Conservation (phyloP, 495 filamentous ascomycete genomes). For the Daldinia bambusicola region DNA sequence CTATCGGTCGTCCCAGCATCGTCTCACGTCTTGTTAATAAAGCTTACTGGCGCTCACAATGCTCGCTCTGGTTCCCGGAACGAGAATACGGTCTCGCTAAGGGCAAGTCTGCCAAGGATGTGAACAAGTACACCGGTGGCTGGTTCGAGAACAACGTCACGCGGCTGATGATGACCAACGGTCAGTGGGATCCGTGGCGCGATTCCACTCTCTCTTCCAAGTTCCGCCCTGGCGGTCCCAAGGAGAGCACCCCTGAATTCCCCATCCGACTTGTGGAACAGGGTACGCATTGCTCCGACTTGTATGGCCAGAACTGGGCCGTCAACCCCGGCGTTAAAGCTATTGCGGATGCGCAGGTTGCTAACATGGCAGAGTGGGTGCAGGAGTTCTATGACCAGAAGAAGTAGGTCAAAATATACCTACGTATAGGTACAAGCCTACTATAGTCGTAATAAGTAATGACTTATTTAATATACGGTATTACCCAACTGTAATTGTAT, state of each 20-base stretch:
- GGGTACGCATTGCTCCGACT: constrained; percentile 57
- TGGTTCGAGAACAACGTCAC: constrained; percentile 67
- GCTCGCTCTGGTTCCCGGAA: constrained; percentile 67
- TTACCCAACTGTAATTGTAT: background rate
- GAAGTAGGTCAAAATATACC: constrained; percentile 27
- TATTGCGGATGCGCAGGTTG: constrained; percentile 49
- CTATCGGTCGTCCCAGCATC: constrained; percentile 52
- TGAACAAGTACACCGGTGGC: constrained; percentile 70
- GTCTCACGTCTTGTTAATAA: constrained; percentile 67
- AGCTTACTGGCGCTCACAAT: constrained; percentile 69
- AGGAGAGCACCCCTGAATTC: constrained; percentile 47
- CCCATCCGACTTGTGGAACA: constrained; percentile 50
- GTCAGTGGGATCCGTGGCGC: constrained; percentile 59
- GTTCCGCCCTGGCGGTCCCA: constrained; percentile 56
- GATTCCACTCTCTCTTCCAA: constrained; percentile 52
- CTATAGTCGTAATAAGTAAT: constrained; percentile 22
- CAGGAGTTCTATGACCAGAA: constrained; percentile 54
- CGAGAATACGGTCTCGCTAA: constrained; percentile 61
- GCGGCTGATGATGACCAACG: constrained; percentile 70
- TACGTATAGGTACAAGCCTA: background rate
- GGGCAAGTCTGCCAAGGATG: constrained; percentile 61
- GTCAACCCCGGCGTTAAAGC: constrained; percentile 52
- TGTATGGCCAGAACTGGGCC: constrained; percentile 60
- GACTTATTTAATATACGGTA: background rate
- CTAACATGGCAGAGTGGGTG: constrained; percentile 54